These are phyloP conservation scores for Trichophaea hybrida DNA, from an alignment of 2,329 filamentous ascomycete genomes.

Conservation along the genomic window DNA sequence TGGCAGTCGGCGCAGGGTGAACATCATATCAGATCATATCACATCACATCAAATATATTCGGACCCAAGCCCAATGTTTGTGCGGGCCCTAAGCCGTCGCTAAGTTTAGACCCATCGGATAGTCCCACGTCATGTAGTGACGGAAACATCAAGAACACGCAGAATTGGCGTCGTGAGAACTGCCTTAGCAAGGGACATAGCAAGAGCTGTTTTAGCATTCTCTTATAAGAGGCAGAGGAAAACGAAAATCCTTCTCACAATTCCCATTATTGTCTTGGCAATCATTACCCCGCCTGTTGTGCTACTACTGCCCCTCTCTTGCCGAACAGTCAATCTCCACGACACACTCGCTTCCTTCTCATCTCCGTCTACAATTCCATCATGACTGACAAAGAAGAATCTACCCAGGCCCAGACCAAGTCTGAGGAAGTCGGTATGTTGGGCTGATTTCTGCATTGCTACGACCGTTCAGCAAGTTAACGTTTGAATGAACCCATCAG, in stretches of 20 bases:
- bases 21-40: not conserved
- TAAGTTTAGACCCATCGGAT: no score
- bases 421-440: slow-evolving; percentile 2
- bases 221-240: no score
- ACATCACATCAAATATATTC: no score
- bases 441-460: not conserved
- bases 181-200: no score
- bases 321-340: not conserved
- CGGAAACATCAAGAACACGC: no score
- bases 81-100: no score
- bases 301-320: not conserved
- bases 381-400: not conserved
- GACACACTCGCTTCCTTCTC: not conserved
- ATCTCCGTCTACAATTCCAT: not conserved
- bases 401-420: not conserved
- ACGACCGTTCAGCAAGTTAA: not conserved
- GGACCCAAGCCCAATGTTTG: no score
- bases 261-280: not conserved
- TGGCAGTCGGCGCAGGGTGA: not conserved
- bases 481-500: slow-evolving; percentile 34
- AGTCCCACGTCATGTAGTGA: no score
- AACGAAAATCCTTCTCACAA: not conserved
- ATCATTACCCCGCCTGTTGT: not conserved
- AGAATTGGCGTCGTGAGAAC: no score
- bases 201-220: no score